A percentile compares a stretch with the other conserved stretches of the same genome.
phyloP scores from a whole-genome alignment of 2,329 filamentous ascomycete species.

The Myriosclerotinia curreyana region DNA sequence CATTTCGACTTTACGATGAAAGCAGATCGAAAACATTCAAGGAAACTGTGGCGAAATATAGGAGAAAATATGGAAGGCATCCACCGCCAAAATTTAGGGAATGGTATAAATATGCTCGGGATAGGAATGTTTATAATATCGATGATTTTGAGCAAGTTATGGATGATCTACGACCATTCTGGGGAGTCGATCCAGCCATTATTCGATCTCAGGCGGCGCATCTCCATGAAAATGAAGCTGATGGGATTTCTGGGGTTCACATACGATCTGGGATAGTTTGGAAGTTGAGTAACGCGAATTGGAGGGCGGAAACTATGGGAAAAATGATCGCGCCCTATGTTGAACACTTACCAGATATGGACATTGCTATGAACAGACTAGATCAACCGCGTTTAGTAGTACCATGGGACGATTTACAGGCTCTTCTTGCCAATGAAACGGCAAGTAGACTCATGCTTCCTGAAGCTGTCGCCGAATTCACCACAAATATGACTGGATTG shows the following conservation, averaged over 20 bases:
- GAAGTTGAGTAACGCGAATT: constrained; percentile 40
- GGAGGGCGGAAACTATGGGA: constrained; percentile 44
- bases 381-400: constrained; percentile 63
- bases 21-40: constrained; percentile 47
- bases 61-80: constrained; percentile 54
- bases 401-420: constrained; percentile 54
- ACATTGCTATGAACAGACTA: constrained; percentile 64
- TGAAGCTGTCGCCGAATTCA: constrained; percentile 45
- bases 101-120: constrained; percentile 55
- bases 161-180: constrained; percentile 60
- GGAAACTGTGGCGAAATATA: constrained; percentile 54
- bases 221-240: constrained; percentile 34
- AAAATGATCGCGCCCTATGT: constrained; percentile 45
- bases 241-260: constrained; percentile 35
- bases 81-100: constrained; percentile 62
- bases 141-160: constrained; percentile 64
- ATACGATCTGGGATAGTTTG: constrained; percentile 39
- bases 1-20: constrained; percentile 36
- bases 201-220: constrained; percentile 45
- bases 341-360: constrained; percentile 57
- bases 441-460: constrained; percentile 45
- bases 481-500: constrained; percentile 42
- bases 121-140: constrained; percentile 53
- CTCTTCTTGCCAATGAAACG: constrained; percentile 49
- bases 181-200: constrained; percentile 44